phyloP scores from a whole-genome alignment of 2,329 filamentous ascomycete genomes.

The Fusarium coicis region DNA sequence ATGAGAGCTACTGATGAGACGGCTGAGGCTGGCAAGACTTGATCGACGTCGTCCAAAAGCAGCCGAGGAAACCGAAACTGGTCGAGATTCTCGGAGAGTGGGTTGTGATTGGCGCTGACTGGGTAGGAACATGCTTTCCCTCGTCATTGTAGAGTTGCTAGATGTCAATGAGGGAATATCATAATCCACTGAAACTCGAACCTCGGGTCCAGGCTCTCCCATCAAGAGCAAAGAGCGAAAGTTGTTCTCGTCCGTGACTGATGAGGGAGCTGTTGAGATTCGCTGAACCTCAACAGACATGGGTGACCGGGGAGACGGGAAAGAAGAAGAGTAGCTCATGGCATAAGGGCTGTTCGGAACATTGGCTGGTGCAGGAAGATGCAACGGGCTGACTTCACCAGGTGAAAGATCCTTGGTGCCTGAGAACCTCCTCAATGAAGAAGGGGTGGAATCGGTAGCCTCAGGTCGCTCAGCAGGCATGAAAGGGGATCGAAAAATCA shows the following conservation, averaged over 20 bases:
- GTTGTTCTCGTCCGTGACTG: conserved; percentile 75
- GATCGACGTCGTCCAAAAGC: conserved; percentile 77
- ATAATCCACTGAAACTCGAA: conserved; percentile 74
- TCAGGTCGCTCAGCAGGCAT: conserved; percentile 49
- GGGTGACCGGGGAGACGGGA: conserved; percentile 75
- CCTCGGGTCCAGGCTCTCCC: conserved; percentile 78
- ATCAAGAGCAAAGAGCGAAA: conserved; percentile 75
- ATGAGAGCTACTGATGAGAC: conserved; percentile 79
- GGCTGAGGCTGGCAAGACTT: conserved; percentile 80
- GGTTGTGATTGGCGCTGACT: conserved; percentile 60
- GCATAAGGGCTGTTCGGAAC: conserved; percentile 73
- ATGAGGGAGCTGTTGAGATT: conserved; percentile 80
- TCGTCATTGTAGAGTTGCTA: conserved; percentile 80
- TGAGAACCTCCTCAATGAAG: conserved; percentile 57
- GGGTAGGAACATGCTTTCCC: conserved; percentile 67
- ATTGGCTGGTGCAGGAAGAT: conserved; percentile 56
- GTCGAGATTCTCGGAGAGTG: conserved; percentile 65
- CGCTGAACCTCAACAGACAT: conserved; percentile 77
- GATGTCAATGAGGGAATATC: conserved; percentile 80
- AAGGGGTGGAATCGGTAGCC: conserved; percentile 54
- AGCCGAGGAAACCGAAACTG: conserved; percentile 69
- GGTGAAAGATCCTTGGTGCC: conserved; percentile 60
- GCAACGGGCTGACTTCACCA: conserved; percentile 61
- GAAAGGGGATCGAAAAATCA: conserved; percentile 54
- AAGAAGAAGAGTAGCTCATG: conserved; percentile 71